phyloP scores from a whole-genome alignment of 257 asterid genomes.

The Verbascum thapsus region DNA sequence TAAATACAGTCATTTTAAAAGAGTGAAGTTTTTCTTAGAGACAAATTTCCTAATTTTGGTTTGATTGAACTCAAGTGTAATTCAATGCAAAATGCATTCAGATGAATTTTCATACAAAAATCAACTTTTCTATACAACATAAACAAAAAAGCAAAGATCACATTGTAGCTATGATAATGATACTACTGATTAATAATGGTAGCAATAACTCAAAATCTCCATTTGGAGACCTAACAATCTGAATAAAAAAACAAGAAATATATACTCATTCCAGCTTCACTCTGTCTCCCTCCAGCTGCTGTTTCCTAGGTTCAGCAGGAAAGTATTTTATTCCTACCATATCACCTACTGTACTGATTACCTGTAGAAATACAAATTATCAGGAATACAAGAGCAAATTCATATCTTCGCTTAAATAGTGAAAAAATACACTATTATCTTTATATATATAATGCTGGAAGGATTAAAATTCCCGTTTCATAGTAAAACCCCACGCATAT shows the following conservation, averaged over 20 bases:
- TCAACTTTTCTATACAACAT: constrained; percentile 25
- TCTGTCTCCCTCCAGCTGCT: constrained; percentile 64
- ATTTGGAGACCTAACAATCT: constrained; percentile 2
- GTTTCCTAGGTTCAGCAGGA: constrained; percentile 81
- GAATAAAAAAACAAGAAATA: neutral
- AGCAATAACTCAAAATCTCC: constrained; percentile 14
- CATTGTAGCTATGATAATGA: constrained; percentile 12
- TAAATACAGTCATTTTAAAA: neutral
- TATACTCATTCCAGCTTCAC: constrained; percentile 61
- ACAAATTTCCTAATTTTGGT: neutral
- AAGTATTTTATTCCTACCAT: constrained; percentile 83
- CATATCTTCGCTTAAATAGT: neutral
- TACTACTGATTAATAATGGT: neutral
- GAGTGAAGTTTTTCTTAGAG: neutral
- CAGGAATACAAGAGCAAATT: constrained; percentile 15
- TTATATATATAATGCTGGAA: neutral
- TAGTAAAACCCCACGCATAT: neutral
- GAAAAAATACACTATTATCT: neutral
- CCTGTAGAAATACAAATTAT: constrained; percentile 40
- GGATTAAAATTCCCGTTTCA: neutral
- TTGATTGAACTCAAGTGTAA: neutral
- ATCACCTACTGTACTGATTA: constrained; percentile 79
- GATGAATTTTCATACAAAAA: neutral
- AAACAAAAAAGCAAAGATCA: constrained; percentile 21
- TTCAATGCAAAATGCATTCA: neutral